Conservation (phyloP, 495 filamentous ascomycete species). For the Tuber umbilicatum region DNA sequence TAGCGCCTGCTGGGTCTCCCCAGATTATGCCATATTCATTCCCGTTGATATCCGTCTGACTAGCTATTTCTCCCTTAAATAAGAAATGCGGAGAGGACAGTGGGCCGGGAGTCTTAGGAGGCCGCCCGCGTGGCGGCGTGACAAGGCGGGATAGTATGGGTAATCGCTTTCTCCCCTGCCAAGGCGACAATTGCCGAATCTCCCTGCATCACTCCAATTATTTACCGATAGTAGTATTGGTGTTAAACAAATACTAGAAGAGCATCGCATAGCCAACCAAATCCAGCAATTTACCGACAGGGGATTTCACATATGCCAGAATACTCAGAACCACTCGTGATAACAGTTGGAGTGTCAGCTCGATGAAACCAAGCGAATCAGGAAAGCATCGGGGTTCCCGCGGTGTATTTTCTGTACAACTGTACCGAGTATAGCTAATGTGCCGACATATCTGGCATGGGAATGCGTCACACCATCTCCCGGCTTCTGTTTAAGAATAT, state of each 20-base stretch:
- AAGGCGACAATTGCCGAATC: neutral
- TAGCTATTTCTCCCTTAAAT: neutral
- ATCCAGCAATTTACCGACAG: neutral
- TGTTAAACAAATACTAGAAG: neutral
- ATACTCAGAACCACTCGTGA: neutral
- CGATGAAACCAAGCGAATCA: neutral
- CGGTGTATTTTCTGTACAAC: neutral
- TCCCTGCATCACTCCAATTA: neutral
- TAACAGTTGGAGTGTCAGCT: neutral
- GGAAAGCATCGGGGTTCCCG: neutral
- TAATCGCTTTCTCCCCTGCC: neutral
- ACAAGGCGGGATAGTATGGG: neutral
- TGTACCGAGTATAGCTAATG: neutral
- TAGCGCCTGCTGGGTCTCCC: too few relatives aligned
- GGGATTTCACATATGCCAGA: neutral
- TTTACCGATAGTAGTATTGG: neutral
- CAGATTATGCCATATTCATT: too few relatives aligned
- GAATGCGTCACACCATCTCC: neutral
- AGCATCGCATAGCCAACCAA: neutral
- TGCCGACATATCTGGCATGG: neutral
- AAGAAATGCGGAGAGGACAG: neutral
- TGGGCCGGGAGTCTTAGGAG: neutral
- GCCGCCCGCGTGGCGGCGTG: too few relatives aligned
- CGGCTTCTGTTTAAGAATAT: neutral
- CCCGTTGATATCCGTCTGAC: too few relatives aligned